A percentile compares a stretch with the other conserved stretches of the same genome.
Conservation (phyloP, 2,329 filamentous ascomycete species). For the Fusarium continuum region DNA sequence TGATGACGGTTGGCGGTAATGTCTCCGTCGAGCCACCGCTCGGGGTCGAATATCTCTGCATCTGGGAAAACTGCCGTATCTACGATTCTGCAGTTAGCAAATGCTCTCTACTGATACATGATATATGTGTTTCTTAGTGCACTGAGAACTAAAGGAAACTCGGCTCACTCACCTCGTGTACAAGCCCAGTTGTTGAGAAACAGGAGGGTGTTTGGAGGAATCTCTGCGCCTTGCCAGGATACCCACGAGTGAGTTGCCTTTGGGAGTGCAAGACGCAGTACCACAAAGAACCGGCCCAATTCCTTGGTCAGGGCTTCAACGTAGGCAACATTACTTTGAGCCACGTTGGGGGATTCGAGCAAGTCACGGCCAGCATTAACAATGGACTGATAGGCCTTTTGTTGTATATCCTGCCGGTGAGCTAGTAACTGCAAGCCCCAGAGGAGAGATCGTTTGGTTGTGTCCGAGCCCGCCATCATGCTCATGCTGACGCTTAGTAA, state of each 20-base stretch:
- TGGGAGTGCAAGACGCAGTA: neutral
- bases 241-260: neutral
- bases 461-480: neutral
- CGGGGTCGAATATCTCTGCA: neutral
- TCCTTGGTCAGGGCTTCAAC: neutral
- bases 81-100: neutral
- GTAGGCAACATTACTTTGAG: neutral
- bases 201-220: neutral
- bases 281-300: neutral
- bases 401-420: neutral
- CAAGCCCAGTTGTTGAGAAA: neutral
- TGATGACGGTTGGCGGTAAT: neutral
- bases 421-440: neutral
- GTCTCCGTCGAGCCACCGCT: neutral
- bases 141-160: neutral
- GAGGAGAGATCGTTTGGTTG: neutral
- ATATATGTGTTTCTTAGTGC: neutral
- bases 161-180: neutral
- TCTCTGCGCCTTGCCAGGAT: neutral
- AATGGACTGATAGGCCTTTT: neutral
- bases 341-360: neutral
- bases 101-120: neutral
- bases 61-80: neutral
- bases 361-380: neutral
- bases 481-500: neutral